These are phyloP conservation scores for Starmerella bombi DNA, from an alignment of 805 yeast species.

Conservation along the genomic window DNA sequence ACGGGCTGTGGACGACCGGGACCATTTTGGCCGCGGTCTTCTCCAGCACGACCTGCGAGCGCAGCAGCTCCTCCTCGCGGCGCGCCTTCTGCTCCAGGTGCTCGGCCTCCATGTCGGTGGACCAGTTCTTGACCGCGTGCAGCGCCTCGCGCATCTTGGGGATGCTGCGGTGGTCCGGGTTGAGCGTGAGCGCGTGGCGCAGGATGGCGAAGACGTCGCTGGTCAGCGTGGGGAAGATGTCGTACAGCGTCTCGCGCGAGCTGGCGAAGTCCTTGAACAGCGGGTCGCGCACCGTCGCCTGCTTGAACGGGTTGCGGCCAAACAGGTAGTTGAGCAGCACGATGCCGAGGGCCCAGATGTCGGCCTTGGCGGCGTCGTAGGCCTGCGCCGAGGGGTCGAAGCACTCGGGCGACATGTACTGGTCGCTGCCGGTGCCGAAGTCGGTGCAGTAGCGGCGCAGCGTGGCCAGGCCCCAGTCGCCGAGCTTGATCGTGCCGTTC, in stretches of 20 bases:
- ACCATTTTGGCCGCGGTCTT: conserved; percentile 7
- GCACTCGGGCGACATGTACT: conserved; percentile 92
- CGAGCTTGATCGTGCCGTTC: conserved; percentile 47
- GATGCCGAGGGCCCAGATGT: conserved; percentile 82
- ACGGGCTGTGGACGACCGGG: conserved; percentile 20
- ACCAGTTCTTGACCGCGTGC: conserved; percentile 47
- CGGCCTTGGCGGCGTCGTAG: conserved; percentile 71
- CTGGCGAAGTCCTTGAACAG: conserved; percentile 74
- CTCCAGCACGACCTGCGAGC: conserved; percentile 22
- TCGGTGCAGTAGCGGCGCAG: conserved; percentile 46
- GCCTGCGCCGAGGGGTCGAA: conserved; percentile 40
- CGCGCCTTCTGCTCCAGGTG: conserved; percentile 24
- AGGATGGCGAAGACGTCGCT: conserved; percentile 76
- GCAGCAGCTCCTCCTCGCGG: neutral
- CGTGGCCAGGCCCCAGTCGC: conserved; percentile 86
- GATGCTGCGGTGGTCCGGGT: conserved; percentile 73
- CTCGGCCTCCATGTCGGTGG: conserved; percentile 65
- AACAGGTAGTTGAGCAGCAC: conserved; percentile 73
- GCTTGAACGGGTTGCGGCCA: conserved; percentile 74
- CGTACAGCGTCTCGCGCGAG: conserved; percentile 79
- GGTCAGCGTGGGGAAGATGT: conserved; percentile 80
- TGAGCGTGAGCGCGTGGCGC: conserved; percentile 63
- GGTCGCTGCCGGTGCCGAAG: conserved; percentile 77
- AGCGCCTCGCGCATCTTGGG: conserved; percentile 48
- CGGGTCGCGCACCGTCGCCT: conserved; percentile 69